Conservation (phyloP, 1,284 basidiomycete species). For the Pholiota adiposa region DNA sequence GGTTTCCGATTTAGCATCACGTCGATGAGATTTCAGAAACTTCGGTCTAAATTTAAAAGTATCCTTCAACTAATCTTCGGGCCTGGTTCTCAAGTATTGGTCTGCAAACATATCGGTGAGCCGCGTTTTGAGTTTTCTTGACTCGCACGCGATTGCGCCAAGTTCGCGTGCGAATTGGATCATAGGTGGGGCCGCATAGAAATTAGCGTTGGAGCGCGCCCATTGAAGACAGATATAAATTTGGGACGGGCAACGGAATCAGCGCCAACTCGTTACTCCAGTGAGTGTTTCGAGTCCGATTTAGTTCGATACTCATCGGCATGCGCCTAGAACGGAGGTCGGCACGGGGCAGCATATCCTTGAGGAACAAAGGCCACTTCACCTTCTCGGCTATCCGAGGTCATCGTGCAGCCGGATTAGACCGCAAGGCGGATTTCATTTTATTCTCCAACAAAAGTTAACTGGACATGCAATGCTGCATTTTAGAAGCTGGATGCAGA, state of each 20-base stretch:
- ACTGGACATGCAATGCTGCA: conserved; percentile 16
- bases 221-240: background rate
- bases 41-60: background rate
- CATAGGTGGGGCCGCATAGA: background rate
- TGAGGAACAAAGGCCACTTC: conserved; percentile 6
- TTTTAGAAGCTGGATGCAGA: conserved; percentile 14
- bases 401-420: conserved; percentile 1
- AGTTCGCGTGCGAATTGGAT: background rate
- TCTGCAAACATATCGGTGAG: background rate
- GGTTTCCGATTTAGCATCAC: background rate
- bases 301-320: background rate
- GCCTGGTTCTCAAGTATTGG: background rate
- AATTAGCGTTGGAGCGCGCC: background rate
- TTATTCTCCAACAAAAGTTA: conserved; percentile 20
- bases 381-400: conserved; percentile 7
- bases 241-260: background rate
- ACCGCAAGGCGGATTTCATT: background rate
- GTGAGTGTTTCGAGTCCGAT: background rate
- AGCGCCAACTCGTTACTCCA: background rate
- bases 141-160: too few relatives aligned
- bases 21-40: background rate
- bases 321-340: background rate
- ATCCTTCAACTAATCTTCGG: background rate
- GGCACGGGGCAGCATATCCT: background rate
- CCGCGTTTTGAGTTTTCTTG: background rate